These are phyloP conservation scores for Acanthamoeba royreba DNA, from an alignment of 208 protist species.

Conservation along the genomic window DNA sequence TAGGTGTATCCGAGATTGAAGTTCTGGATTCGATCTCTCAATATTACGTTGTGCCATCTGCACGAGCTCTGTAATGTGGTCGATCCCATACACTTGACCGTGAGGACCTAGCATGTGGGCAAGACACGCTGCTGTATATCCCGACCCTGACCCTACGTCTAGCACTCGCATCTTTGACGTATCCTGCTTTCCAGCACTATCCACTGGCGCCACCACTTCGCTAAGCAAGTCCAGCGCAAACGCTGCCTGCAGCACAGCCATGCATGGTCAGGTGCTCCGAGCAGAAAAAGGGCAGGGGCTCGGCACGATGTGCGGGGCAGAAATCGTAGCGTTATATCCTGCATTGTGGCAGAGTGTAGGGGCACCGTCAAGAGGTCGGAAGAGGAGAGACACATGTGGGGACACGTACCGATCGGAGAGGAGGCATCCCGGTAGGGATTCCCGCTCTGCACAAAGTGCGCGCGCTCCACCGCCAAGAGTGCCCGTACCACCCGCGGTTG, in stretches of 20 bases:
- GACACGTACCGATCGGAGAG: background rate
- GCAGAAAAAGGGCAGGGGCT: background rate
- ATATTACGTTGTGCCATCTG: constrained; percentile 52
- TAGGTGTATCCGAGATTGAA: constrained; percentile 43
- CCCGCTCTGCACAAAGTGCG: background rate
- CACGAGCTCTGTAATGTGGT: constrained; percentile 67
- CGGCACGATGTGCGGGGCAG: constrained; percentile 19
- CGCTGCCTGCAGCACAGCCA: background rate
- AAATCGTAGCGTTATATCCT: constrained; percentile 38
- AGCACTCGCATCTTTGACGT: too few relatives aligned
- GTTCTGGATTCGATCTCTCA: background rate
- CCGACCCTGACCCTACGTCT: constrained; percentile 72
- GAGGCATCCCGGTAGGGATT: constrained; percentile 24
- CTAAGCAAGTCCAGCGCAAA: background rate
- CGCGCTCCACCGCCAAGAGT: constrained; percentile 20
- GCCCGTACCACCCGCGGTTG: background rate
- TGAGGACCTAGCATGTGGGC: constrained; percentile 46
- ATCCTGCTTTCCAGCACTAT: too few relatives aligned
- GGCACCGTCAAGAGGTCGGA: background rate
- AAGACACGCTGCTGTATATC: constrained; percentile 67
- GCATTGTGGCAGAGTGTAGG: background rate
- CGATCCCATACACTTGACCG: background rate
- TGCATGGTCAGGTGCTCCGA: background rate
- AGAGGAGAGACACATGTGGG: background rate
- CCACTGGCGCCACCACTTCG: background rate